phyloP scores from a whole-genome alignment of 2,329 filamentous ascomycete genomes.

The Xylariomycetidae sp. region DNA sequence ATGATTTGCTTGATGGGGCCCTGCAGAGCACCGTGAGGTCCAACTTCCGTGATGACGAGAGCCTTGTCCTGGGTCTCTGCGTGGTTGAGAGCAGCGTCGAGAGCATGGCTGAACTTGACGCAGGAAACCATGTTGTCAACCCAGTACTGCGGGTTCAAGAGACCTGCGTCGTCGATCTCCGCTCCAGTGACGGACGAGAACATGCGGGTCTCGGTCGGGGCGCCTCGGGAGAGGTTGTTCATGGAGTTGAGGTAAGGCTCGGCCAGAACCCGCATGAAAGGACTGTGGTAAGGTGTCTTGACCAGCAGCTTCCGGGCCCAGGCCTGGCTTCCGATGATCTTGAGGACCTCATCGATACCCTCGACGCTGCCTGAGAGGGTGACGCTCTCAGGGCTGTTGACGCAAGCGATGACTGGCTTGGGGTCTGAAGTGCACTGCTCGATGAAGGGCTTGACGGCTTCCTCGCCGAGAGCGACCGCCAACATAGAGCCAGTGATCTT shows the following conservation, averaged over 20 bases:
- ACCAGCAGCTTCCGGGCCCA: conserved; percentile 32
- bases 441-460: conserved; percentile 16
- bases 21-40: conserved; percentile 30
- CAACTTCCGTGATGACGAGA: conserved; percentile 26
- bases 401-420: conserved; percentile 23
- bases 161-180: conserved; percentile 16
- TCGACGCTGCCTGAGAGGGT: conserved; percentile 22
- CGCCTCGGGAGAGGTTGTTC: conserved; percentile 14
- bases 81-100: conserved; percentile 16
- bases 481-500: conserved; percentile 22
- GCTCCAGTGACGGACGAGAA: conserved; percentile 24
- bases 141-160: conserved; percentile 22
- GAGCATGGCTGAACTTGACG: conserved; percentile 30
- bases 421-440: conserved; percentile 17
- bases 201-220: conserved; percentile 14
- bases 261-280: conserved; percentile 31
- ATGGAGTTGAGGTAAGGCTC: conserved; percentile 27
- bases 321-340: conserved; percentile 21
- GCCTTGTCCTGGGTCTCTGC: conserved; percentile 14
- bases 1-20: conserved; percentile 30
- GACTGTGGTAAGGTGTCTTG: conserved; percentile 38
- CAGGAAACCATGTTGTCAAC: conserved; percentile 28
- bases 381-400: conserved; percentile 24
- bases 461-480: conserved; percentile 21
- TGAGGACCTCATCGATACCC: conserved; percentile 24